A percentile compares a stretch with the other conserved stretches of the same genome.
Evolutionary conservation across 306 rosid species (phyloP).

Genomic region (Quercus robur): DNA sequence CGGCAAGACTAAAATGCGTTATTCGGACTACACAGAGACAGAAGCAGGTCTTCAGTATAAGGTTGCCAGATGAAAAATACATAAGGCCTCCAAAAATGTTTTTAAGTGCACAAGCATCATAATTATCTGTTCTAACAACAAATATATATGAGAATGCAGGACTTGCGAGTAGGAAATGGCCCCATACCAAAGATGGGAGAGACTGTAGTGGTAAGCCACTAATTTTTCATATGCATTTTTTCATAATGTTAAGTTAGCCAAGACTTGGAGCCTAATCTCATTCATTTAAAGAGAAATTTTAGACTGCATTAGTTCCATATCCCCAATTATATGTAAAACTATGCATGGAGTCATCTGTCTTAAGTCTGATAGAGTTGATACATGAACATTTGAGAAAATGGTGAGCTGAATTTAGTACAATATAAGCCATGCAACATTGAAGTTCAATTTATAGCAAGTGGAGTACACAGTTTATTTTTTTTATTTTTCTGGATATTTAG

Average conservation of each 20-base stretch:
- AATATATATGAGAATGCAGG: conserved; percentile 50
- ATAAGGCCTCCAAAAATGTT: conserved; percentile 1
- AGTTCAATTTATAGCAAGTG: neutral
- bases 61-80: conserved; percentile 38
- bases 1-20: conserved; percentile 88
- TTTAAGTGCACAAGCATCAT: conserved; percentile 2
- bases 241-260: neutral
- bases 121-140: neutral
- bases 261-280: neutral
- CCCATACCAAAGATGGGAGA: conserved; percentile 76
- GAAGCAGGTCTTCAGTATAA: conserved; percentile 92
- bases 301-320: too few relatives aligned
- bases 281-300: neutral
- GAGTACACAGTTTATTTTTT: too few relatives aligned
- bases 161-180: conserved; percentile 79
- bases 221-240: neutral
- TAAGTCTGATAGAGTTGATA: too few relatives aligned
- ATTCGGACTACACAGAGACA: conserved; percentile 88
- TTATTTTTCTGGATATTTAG: neutral
- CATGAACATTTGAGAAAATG: too few relatives aligned
- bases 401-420: neutral
- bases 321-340: too few relatives aligned
- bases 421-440: neutral
- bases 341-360: too few relatives aligned
- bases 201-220: conserved; percentile 77